Conservation (phyloP, 2,329 filamentous ascomycete species). For the Fusarium bulbicola region DNA sequence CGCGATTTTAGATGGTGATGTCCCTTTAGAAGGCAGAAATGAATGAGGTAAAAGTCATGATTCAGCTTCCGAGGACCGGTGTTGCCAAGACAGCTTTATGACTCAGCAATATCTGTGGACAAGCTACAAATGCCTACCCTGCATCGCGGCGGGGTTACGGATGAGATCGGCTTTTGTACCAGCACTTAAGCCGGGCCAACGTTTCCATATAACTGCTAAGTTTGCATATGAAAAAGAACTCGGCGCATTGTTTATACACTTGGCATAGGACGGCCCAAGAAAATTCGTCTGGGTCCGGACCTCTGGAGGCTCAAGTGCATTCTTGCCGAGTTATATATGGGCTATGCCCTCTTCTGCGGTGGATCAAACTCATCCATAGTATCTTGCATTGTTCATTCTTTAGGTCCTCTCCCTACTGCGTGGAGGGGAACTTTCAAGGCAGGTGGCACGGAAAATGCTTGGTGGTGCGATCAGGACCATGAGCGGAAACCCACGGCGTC, state of each 20-base stretch:
- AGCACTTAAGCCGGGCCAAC: no score
- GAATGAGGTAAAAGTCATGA: background rate
- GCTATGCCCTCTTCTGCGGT: background rate
- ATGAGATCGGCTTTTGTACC: no score
- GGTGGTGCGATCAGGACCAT: background rate
- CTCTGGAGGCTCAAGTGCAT: background rate
- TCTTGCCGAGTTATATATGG: background rate
- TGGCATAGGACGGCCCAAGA: background rate
- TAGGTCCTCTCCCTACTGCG: rapidly evolving
- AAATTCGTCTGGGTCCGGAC: rapidly evolving
- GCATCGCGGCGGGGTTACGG: no score
- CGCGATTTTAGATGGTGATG: background rate
- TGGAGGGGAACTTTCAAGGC: background rate
- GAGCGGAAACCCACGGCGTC: background rate
- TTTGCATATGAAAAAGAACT: no score
- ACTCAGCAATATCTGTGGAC: background rate
- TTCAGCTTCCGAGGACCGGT: background rate
- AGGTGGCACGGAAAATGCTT: rapidly evolving
- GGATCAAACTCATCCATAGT: background rate
- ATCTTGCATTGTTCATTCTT: rapidly evolving
- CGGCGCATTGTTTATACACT: no score
- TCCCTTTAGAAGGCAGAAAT: background rate
- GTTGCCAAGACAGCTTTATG: background rate
- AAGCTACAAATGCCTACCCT: no score
- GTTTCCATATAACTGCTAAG: no score